These are phyloP conservation scores for Chaetothyriales sp. DNA, from an alignment of 2,329 filamentous ascomycete genomes.

Conservation along the genomic window DNA sequence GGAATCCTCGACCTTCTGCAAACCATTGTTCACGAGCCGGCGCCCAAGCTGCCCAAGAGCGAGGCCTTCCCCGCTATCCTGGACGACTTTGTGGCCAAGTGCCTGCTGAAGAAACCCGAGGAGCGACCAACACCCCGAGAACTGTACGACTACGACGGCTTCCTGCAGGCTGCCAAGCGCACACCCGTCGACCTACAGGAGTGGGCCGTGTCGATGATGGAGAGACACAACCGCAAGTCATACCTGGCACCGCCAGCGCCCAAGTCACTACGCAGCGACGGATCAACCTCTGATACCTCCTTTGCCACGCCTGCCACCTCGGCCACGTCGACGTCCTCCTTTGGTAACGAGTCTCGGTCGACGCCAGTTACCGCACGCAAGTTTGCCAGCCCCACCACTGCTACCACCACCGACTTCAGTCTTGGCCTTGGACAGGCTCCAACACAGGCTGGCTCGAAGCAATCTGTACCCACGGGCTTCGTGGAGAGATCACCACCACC, in stretches of 20 bases:
- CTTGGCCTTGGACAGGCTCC: not conserved
- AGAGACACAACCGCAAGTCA: slow-evolving; percentile 87
- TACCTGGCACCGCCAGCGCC: slow-evolving; percentile 74
- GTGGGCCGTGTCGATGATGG: slow-evolving; percentile 90
- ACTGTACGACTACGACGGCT: slow-evolving; percentile 82
- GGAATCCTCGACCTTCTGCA: slow-evolving; percentile 92
- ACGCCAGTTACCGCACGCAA: slow-evolving; percentile 15
- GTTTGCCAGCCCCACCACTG: slow-evolving; percentile 50
- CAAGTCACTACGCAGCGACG: slow-evolving; percentile 53
- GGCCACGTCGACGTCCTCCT: slow-evolving; percentile 19
- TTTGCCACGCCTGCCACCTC: slow-evolving; percentile 13
- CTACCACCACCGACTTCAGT: slow-evolving; percentile 45
- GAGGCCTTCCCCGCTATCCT: slow-evolving; percentile 91
- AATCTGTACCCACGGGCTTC: slow-evolving; percentile 12
- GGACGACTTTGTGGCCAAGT: slow-evolving; percentile 95
- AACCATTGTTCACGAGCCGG: slow-evolving; percentile 92
- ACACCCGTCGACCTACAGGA: slow-evolving; percentile 86
- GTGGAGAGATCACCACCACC: slow-evolving; percentile 21
- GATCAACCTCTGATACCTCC: slow-evolving; percentile 19
- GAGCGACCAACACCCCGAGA: slow-evolving; percentile 83
- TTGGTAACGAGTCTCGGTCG: slow-evolving; percentile 22
- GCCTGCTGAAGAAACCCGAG: slow-evolving; percentile 76
- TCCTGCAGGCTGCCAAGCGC: slow-evolving; percentile 88
- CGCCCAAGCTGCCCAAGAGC: slow-evolving; percentile 85
- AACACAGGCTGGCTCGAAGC: not conserved